These are phyloP conservation scores for Fusarium tupiense DNA, from an alignment of 2,329 filamentous ascomycete genomes.

Conservation along the genomic window DNA sequence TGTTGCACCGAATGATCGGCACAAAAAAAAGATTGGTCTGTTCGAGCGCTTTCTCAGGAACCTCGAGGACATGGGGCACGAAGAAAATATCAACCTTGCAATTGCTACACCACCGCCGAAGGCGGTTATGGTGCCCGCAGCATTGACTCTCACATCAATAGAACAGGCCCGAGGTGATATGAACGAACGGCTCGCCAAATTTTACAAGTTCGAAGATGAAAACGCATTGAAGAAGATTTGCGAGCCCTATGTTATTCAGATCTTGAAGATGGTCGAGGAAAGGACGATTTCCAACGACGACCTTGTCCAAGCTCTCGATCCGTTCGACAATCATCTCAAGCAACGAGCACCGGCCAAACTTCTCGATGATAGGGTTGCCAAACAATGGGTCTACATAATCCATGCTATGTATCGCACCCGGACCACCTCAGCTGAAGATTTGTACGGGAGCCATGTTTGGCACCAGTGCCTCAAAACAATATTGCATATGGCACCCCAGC, in stretches of 20 bases:
- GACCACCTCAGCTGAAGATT: background rate
- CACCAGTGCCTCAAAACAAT: conserved; percentile 12
- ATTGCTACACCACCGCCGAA: background rate
- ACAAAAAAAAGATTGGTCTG: conserved; percentile 34
- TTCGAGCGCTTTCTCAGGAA: conserved; percentile 45
- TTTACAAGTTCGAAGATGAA: background rate
- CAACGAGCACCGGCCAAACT: background rate
- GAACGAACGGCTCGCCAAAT: background rate
- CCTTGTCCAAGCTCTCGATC: conserved; percentile 30
- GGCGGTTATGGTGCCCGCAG: background rate
- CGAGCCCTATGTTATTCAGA: background rate
- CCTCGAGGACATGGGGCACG: conserved; percentile 34
- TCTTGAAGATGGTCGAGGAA: conserved; percentile 16
- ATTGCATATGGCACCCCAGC: conserved; percentile 20
- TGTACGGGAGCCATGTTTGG: conserved; percentile 24
- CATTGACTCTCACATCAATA: background rate
- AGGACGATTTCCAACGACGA: conserved; percentile 26
- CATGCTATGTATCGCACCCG: conserved; percentile 14
- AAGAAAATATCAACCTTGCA: background rate
- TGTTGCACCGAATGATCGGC: conserved; percentile 44
- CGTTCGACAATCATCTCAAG: conserved; percentile 21
- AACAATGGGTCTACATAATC: conserved; percentile 19
- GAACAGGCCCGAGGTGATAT: background rate
- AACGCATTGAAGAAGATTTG: conserved; percentile 10
- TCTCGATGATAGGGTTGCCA: conserved; percentile 19